These are phyloP conservation scores for Tetrapisispora arboricola DNA, from an alignment of 805 yeast species.

Conservation along the genomic window DNA sequence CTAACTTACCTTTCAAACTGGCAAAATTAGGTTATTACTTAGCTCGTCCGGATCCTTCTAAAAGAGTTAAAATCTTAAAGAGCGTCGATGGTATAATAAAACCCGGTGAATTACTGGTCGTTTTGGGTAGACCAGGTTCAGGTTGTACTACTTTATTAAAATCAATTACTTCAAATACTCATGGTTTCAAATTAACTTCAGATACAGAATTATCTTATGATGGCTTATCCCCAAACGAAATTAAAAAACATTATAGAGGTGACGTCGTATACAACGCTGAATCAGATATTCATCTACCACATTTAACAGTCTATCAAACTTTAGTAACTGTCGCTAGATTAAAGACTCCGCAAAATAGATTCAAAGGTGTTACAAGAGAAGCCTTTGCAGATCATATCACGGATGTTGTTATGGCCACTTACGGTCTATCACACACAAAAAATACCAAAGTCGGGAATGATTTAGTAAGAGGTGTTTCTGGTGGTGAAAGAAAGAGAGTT, in stretches of 20 bases:
- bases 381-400: constrained; percentile 44
- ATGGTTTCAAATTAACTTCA: constrained; percentile 43
- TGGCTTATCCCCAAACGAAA: constrained; percentile 44
- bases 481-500: constrained; percentile 71
- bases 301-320: constrained; percentile 57
- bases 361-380: constrained; percentile 49
- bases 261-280: constrained; percentile 66
- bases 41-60: constrained; percentile 16
- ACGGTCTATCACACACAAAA: constrained; percentile 51
- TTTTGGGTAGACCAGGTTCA: constrained; percentile 69
- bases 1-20: constrained; percentile 34
- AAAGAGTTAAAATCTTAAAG: constrained; percentile 43
- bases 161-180: constrained; percentile 47
- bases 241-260: constrained; percentile 47
- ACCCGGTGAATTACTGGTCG: constrained; percentile 61
- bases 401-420: constrained; percentile 43
- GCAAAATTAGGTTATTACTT: constrained; percentile 15
- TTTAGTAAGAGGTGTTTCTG: constrained; percentile 51
- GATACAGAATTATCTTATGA: constrained; percentile 42
- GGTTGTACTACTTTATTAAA: constrained; percentile 64
- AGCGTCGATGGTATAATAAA: constrained; percentile 54
- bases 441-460: constrained; percentile 55
- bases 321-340: constrained; percentile 51
- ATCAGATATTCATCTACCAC: constrained; percentile 58
- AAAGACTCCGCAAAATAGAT: constrained; percentile 53